Evolutionary conservation across 1,284 basidiomycete species (phyloP).

Genomic region (Ganoderma multipileum): DNA sequence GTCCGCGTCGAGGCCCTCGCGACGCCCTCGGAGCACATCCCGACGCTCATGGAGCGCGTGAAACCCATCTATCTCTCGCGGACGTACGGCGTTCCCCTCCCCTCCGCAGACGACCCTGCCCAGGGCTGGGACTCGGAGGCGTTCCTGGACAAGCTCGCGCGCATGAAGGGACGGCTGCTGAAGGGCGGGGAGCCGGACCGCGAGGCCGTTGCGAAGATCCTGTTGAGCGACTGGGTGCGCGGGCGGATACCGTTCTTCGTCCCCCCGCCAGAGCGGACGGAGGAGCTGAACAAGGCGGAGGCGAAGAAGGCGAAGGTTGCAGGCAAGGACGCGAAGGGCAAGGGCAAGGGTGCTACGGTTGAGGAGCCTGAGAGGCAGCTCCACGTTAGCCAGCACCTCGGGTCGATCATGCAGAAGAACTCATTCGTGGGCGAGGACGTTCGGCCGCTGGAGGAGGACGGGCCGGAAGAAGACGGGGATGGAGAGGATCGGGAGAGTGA

Average conservation of each 20-base stretch:
- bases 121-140: constrained; percentile 77
- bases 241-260: constrained; percentile 94
- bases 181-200: constrained; percentile 96
- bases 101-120: constrained; percentile 57
- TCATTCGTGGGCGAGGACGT: constrained; percentile 79
- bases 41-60: constrained; percentile 87
- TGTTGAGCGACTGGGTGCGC: constrained; percentile 97
- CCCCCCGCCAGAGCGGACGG: constrained; percentile 76
- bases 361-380: constrained; percentile 38
- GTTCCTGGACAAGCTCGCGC: constrained; percentile 87
- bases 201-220: constrained; percentile 93
- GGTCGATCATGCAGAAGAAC: constrained; percentile 87
- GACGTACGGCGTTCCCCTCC: constrained; percentile 84
- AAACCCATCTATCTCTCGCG: constrained; percentile 93
- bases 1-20: constrained; percentile 96
- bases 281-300: constrained; percentile 71
- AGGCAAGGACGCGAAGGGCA: constrained; percentile 45
- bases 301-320: constrained; percentile 60
- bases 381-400: constrained; percentile 75
- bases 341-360: constrained; percentile 42
- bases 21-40: constrained; percentile 94
- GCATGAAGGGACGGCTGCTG: constrained; percentile 90
- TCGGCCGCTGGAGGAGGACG: constrained; percentile 56
- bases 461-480: constrained; percentile 37
- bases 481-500: constrained; percentile 39